A percentile compares a stretch with the other conserved stretches of the same genome.
Conservation (phyloP, 305 asterid genomes). For the Caryopteris hybrid region DNA sequence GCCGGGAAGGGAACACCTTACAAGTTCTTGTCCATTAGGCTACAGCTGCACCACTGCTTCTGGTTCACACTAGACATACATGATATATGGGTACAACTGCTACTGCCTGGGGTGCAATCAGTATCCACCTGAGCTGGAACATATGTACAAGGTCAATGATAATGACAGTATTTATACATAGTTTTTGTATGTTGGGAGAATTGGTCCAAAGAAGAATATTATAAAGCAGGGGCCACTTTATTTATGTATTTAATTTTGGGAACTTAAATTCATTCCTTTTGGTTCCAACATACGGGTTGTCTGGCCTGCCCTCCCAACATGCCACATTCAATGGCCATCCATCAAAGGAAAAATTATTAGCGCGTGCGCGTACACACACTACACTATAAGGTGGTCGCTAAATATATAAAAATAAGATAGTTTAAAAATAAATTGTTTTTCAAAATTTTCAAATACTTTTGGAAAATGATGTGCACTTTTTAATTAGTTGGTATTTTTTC, state of each 20-base stretch:
- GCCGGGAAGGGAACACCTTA: background rate
- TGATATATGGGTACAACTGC: background rate
- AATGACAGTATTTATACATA: background rate
- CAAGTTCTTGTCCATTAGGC: background rate
- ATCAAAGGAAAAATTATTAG: background rate
- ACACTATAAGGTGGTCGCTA: no score
- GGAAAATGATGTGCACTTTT: no score
- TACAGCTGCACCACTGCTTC: background rate
- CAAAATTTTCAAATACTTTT: no score
- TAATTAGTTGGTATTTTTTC: no score
- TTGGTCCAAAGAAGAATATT: slow-evolving; percentile 9
- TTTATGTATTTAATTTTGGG: background rate
- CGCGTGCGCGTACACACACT: no score
- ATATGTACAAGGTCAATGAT: background rate
- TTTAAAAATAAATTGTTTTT: no score
- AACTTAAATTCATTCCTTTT: slow-evolving; percentile 1
- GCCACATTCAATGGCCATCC: slow-evolving; percentile 14
- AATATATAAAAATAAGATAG: no score
- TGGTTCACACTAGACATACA: background rate
- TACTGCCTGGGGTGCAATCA: slow-evolving; percentile 3
- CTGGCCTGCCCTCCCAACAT: background rate
- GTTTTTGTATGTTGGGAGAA: background rate
- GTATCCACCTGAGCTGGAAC: background rate
- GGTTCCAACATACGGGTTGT: background rate
- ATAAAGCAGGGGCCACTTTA: background rate